Base-by-base conservation (phyloP, 1,284 basidiomycete species). In the Dichomitus squalens region DNA sequence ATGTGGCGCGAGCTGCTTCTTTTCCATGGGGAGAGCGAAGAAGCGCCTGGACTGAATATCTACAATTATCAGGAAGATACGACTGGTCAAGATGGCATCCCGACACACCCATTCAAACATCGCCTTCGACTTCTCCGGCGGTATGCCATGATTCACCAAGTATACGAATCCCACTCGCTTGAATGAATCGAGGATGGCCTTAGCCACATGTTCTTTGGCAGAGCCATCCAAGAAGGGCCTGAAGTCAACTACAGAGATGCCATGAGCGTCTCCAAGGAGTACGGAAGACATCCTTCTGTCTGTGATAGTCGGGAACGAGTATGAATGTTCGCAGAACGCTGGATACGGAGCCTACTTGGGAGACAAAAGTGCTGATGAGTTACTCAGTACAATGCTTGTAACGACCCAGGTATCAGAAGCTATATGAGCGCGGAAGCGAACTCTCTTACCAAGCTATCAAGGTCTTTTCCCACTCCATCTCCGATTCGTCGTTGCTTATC, bases 1-100 rank as follows among this genome's bases (percentile, higher is more conserved):
- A 64, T 86, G 84, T 20, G 84, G 83, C 0, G 83, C 83, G 6
- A 82, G 75, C 67, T 76, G 72, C 66, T 87, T 87, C 29, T 71
- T 69, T 35, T 83, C 80, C 52, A 73, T 60, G 0, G 84, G 78
- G 4, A 78, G 75, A 1, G 73, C 73, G 59, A 87, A 87, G 69
- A 87, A 81, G 20, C 67, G 70, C 60, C 77, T 79, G 1, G 80
- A 80, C 80, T 84, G 55, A 1, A 39, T 0, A 14, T 33, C 18
- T 4, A 35, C 14, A 44, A 8, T 35, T n/a, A 39, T 39, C 4
- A 38, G 3, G n/a, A 21, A 14, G 41, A 11, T 7, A 47, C 25
- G 3, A 3, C 39, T 25, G 35, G 16, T 36, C 9, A 21, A 29
- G 4, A 6, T 12, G 27, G 0, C n/a, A 8, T 39, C 16, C 40